Percentiles rank a stretch among this genome's conserved stretches.
Evolutionary conservation across 2,329 filamentous ascomycete genomes (phyloP).

Genomic region (Knoxdaviesia capensis): DNA sequence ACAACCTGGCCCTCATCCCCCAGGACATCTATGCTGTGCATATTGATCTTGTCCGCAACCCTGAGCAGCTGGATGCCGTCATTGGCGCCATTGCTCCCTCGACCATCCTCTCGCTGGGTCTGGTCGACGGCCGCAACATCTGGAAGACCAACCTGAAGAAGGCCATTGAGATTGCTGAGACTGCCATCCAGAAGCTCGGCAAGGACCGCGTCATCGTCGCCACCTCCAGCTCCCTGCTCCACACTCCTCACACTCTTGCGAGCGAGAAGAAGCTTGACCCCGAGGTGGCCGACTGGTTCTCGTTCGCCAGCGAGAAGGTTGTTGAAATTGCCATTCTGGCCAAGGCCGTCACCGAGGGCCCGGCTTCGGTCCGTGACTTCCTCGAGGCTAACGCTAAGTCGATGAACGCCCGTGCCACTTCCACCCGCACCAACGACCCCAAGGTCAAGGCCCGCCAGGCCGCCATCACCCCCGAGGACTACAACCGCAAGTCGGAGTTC

Average conservation of each 20-base stretch:
- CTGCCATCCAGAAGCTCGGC: conserved; percentile 81
- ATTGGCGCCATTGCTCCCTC: conserved; percentile 65
- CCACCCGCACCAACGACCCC: conserved; percentile 89
- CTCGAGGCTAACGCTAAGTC: conserved; percentile 96
- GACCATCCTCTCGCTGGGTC: conserved; percentile 83
- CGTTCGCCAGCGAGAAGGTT: conserved; percentile 90
- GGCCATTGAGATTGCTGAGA: conserved; percentile 79
- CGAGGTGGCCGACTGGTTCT: conserved; percentile 96
- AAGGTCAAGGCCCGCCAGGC: conserved; percentile 92
- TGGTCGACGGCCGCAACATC: conserved; percentile 98
- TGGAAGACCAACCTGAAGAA: conserved; percentile 99
- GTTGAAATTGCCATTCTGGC: conserved; percentile 79
- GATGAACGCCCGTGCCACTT: conserved; percentile 74
- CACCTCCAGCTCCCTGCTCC: conserved; percentile 91
- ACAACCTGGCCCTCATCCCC: conserved; percentile 87
- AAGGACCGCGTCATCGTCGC: conserved; percentile 95
- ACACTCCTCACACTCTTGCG: conserved; percentile 93
- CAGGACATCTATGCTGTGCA: conserved; percentile 70
- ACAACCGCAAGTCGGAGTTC: conserved; percentile 89
- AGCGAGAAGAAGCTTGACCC: conserved; percentile 96
- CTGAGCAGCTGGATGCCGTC: conserved; percentile 86
- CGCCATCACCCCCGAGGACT: conserved; percentile 64
- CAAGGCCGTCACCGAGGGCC: conserved; percentile 89
- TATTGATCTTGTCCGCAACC: conserved; percentile 92
- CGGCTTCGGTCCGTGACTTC: conserved; percentile 65